A percentile compares a stretch with the other conserved stretches of the same genome.
These are phyloP conservation scores for Sambucus nigra DNA, from an alignment of 129 eudicot genomes.

Conservation along the genomic window DNA sequence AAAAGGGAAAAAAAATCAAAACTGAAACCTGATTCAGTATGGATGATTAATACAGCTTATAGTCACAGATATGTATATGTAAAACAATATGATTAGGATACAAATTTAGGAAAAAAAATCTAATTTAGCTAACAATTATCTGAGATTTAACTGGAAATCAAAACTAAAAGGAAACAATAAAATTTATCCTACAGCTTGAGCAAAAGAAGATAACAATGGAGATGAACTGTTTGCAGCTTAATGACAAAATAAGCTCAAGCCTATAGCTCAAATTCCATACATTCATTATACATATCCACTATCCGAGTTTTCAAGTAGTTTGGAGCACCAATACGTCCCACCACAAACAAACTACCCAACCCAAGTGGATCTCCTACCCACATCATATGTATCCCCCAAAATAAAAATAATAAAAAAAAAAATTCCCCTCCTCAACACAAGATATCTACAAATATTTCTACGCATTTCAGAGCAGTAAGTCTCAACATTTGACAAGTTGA, in stretches of 20 bases:
- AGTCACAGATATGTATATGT: too few relatives aligned
- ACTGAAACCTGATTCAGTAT: background rate
- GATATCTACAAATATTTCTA: too few relatives aligned
- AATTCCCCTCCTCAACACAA: background rate
- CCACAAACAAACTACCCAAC: background rate
- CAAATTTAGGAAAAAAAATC: too few relatives aligned
- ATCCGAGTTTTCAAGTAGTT: background rate
- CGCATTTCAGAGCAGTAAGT: background rate
- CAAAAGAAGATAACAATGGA: background rate
- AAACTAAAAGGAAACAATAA: too few relatives aligned
- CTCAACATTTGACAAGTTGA: too few relatives aligned
- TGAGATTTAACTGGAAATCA: too few relatives aligned
- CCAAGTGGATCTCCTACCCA: background rate
- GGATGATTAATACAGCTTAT: background rate
- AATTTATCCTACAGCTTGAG: background rate
- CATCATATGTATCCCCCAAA: background rate
- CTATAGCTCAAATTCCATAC: background rate
- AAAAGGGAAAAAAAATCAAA: background rate
- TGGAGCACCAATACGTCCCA: background rate
- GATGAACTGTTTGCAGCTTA: background rate
- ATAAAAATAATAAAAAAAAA: too few relatives aligned
- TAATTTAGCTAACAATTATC: too few relatives aligned
- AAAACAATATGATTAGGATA: too few relatives aligned
- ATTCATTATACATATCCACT: background rate
- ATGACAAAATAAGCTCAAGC: slow-evolving; percentile 1